phyloP scores from a whole-genome alignment of 1,284 basidiomycete species.

The Melanopsichium pennsylvanicum region DNA sequence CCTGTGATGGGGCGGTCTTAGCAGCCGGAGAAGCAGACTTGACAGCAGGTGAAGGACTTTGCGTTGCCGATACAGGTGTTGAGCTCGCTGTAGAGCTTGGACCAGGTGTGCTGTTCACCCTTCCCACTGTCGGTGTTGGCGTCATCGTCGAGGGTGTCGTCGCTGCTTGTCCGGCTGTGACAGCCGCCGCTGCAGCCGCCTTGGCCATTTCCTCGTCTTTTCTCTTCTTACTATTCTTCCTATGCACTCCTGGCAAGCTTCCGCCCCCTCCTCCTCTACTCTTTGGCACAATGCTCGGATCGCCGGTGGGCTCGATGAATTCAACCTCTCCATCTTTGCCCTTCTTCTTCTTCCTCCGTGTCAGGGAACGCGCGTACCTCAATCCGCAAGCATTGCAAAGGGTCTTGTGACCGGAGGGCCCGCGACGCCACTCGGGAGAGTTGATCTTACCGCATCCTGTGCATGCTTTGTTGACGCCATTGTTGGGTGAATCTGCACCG shows the following conservation, averaged over 20 bases:
- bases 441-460: constrained; percentile 69
- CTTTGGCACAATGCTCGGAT: constrained; percentile 51
- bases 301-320: constrained; percentile 51
- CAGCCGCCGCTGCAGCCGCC: constrained; percentile 10
- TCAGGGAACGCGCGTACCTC: constrained; percentile 59
- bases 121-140: constrained; percentile 3
- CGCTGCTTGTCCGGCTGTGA: too few relatives aligned
- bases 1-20: too few relatives aligned
- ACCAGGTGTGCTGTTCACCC: background rate
- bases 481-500: constrained; percentile 10
- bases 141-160: too few relatives aligned
- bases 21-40: too few relatives aligned
- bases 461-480: constrained; percentile 54
- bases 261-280: constrained; percentile 57
- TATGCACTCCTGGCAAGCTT: constrained; percentile 51
- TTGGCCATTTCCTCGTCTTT: constrained; percentile 30
- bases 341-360: constrained; percentile 54
- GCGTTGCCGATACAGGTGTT: constrained; percentile 2
- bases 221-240: constrained; percentile 49
- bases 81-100: background rate
- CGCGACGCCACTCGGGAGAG: constrained; percentile 91
- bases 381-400: constrained; percentile 65
- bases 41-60: constrained; percentile 3
- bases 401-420: constrained; percentile 62
- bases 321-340: constrained; percentile 52